Evolutionary conservation across 495 filamentous ascomycete genomes (phyloP).

Genomic region (Hypoxylon trugodes): DNA sequence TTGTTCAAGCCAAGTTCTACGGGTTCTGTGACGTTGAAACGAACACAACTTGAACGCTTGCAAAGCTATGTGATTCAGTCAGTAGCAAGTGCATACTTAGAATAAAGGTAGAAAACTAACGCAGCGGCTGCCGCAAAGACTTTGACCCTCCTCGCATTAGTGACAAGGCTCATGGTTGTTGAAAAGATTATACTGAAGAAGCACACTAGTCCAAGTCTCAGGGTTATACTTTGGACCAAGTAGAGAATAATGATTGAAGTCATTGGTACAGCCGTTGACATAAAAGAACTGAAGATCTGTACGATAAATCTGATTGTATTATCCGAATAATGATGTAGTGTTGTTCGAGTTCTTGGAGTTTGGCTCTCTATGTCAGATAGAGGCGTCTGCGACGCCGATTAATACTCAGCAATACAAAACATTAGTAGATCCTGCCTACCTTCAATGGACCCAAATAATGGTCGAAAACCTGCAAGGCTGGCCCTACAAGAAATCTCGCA

Average conservation of each 20-base stretch:
- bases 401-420: background rate
- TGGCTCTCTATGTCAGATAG: slow-evolving; percentile 1
- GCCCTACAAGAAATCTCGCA: slow-evolving; percentile 14
- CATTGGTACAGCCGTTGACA: slow-evolving; percentile 45
- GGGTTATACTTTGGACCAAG: slow-evolving; percentile 34
- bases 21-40: background rate
- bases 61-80: background rate
- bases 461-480: slow-evolving; percentile 28
- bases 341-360: slow-evolving; percentile 1
- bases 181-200: slow-evolving; percentile 45
- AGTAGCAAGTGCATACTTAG: background rate
- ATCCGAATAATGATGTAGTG: slow-evolving; percentile 24
- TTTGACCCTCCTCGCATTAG: slow-evolving; percentile 44
- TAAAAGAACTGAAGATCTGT: slow-evolving; percentile 33
- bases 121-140: slow-evolving; percentile 50
- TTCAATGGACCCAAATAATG: slow-evolving; percentile 1
- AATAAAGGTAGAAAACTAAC: background rate
- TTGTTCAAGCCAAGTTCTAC: background rate
- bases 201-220: slow-evolving; percentile 44
- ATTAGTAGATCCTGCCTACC: slow-evolving; percentile 1
- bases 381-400: slow-evolving; percentile 5
- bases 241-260: slow-evolving; percentile 46
- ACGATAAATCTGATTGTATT: slow-evolving; percentile 22
- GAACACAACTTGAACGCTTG: slow-evolving; percentile 5
- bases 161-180: slow-evolving; percentile 39